Conservation (phyloP, 768 basidiomycete species). For the Lactarius sp. region DNA sequence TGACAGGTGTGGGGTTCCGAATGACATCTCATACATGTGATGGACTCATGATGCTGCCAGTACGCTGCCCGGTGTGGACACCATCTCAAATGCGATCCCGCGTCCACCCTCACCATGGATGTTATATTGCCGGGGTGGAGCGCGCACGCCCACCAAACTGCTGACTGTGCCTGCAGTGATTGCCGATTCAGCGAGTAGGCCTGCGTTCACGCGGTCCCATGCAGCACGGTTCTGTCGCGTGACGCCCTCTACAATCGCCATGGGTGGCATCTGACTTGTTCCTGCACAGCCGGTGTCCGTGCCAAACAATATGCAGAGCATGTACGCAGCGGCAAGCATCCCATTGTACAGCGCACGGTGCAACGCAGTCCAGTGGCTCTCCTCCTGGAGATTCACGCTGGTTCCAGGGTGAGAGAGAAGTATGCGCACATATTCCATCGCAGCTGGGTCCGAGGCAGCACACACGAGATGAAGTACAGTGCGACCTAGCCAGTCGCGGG, state of each 20-base stretch:
- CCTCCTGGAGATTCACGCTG: slow-evolving; percentile 80
- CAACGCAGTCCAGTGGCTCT: slow-evolving; percentile 88
- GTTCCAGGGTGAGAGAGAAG: slow-evolving; percentile 71
- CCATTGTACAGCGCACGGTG: slow-evolving; percentile 83
- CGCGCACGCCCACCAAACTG: no score
- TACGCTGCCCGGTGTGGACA: no score
- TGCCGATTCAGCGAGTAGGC: not conserved
- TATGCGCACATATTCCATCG: slow-evolving; percentile 70
- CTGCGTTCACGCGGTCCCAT: slow-evolving; percentile 24
- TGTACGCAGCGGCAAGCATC: slow-evolving; percentile 66
- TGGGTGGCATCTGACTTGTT: slow-evolving; percentile 39
- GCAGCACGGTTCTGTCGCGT: slow-evolving; percentile 37
- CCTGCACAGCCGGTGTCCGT: not conserved
- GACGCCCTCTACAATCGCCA: slow-evolving; percentile 67
- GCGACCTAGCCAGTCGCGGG: slow-evolving; percentile 63
- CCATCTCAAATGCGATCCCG: no score
- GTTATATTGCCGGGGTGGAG: no score
- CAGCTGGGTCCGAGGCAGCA: slow-evolving; percentile 40
- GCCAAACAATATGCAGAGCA: slow-evolving; percentile 13
- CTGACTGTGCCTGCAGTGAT: no score
- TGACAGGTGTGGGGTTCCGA: no score
- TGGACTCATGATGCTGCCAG: no score
- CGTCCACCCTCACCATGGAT: no score
- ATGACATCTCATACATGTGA: no score
- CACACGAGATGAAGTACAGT: slow-evolving; percentile 83